phyloP scores from a whole-genome alignment of 1,139 yeast species.

The Kurtzmaniella quercitrusa region DNA sequence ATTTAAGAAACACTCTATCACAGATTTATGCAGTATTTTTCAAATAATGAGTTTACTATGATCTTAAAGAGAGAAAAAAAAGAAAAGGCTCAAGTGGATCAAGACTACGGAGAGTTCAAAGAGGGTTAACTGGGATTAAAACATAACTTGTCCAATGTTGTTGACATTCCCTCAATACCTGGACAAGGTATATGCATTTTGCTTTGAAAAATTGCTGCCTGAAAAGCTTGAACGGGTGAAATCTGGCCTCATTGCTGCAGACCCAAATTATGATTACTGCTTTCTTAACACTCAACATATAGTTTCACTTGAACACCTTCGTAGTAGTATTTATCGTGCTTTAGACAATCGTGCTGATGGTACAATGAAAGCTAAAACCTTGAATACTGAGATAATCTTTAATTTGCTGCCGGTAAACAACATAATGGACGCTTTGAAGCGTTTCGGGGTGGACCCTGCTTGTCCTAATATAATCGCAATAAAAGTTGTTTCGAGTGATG shows the following conservation, averaged over 20 bases:
- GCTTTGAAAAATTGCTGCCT: conserved; percentile 17
- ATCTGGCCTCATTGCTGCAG: conserved; percentile 24
- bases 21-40: not conserved
- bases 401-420: conserved; percentile 42
- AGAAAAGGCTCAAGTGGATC: too few relatives aligned
- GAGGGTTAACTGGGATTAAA: too few relatives aligned
- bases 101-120: too few relatives aligned
- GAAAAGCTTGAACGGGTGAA: conserved; percentile 23
- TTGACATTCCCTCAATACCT: conserved; percentile 33
- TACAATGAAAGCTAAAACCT: conserved; percentile 34
- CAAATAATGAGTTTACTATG: too few relatives aligned
- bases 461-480: conserved; percentile 27
- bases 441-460: conserved; percentile 37
- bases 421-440: conserved; percentile 38
- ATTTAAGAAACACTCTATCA: not conserved
- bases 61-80: too few relatives aligned
- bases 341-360: conserved; percentile 23
- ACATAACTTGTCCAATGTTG: conserved; percentile 2
- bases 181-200: conserved; percentile 20
- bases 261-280: conserved; percentile 35
- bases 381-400: conserved; percentile 40
- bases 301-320: conserved; percentile 34
- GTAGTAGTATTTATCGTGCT: conserved; percentile 31
- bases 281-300: conserved; percentile 36
- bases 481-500: conserved; percentile 19